These are phyloP conservation scores for Ophiostoma perfectum DNA, from an alignment of 2,329 filamentous ascomycete genomes.

Conservation along the genomic window DNA sequence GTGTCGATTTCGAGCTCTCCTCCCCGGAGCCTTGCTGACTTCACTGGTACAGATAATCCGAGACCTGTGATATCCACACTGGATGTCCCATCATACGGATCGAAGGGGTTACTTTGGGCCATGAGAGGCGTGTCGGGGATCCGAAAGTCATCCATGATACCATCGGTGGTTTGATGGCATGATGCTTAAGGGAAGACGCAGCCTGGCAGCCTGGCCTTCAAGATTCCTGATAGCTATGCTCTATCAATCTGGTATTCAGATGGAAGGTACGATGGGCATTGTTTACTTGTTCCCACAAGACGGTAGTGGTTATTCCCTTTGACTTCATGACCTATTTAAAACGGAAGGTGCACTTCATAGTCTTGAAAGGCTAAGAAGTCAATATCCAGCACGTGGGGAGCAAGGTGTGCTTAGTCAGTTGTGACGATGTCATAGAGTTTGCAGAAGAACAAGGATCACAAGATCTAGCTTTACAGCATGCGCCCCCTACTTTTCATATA, in stretches of 20 bases:
- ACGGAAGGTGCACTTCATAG: background rate
- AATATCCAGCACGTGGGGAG: background rate
- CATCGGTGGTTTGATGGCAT: background rate
- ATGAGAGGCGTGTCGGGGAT: conserved; percentile 21
- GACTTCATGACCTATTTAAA: background rate
- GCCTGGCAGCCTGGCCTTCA: background rate
- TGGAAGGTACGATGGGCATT: conserved; percentile 1
- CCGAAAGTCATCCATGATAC: conserved; percentile 5
- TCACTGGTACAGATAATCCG: background rate
- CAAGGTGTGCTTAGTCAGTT: background rate
- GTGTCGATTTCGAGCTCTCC: conserved; percentile 12
- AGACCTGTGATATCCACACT: conserved; percentile 7
- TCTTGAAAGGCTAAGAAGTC: background rate
- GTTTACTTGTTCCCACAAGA: background rate
- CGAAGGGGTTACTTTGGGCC: background rate
- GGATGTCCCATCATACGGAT: background rate
- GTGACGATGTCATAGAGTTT: too few species aligned
- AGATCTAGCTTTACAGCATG: too few species aligned
- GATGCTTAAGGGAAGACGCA: background rate
- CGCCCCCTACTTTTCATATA: too few species aligned
- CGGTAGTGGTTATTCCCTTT: background rate
- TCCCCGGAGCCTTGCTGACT: too few species aligned
- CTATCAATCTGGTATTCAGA: background rate
- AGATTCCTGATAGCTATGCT: background rate
- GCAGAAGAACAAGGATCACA: too few species aligned